These are phyloP conservation scores for Bruguiera parviflora DNA, from an alignment of 345 rosid species.

Conservation along the genomic window DNA sequence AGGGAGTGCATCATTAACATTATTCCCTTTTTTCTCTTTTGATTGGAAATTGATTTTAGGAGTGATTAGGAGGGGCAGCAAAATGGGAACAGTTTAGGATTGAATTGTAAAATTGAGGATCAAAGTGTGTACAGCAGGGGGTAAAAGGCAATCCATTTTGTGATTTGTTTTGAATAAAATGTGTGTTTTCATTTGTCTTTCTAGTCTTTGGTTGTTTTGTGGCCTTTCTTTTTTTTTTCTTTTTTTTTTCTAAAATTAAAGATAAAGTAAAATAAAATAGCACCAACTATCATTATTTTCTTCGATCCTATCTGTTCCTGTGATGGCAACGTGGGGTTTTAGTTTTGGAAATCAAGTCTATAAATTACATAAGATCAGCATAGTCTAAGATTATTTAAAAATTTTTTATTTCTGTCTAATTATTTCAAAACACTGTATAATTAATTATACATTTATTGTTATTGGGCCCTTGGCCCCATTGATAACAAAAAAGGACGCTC, in stretches of 20 bases:
- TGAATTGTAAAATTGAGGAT: slow-evolving; percentile 40
- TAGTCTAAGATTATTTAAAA: too few relatives aligned
- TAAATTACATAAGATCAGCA: too few relatives aligned
- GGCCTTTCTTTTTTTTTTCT: neutral
- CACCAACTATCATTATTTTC: too few relatives aligned
- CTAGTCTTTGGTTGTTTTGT: neutral
- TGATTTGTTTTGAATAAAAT: neutral
- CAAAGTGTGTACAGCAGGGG: slow-evolving; percentile 56
- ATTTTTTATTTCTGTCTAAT: too few relatives aligned
- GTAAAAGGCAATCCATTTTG: slow-evolving; percentile 28
- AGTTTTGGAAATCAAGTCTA: too few relatives aligned
- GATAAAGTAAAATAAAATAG: too few relatives aligned
- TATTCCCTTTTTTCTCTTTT: neutral
- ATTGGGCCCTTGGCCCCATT: too few relatives aligned
- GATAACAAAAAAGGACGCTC: too few relatives aligned
- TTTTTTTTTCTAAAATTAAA: neutral
- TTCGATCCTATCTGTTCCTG: too few relatives aligned
- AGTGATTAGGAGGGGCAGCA: slow-evolving; percentile 22
- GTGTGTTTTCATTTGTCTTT: neutral
- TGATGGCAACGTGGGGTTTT: too few relatives aligned
- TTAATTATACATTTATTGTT: too few relatives aligned
- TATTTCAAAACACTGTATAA: too few relatives aligned
- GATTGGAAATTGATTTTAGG: slow-evolving; percentile 26
- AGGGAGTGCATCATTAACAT: slow-evolving; percentile 17
- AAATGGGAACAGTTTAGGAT: slow-evolving; percentile 41